Evolutionary conservation across 371 early-diverging fungal species (phyloP), one percentile per base, ranked within the genome.

Genomic region (Rhizopus stolonifer): DNA sequence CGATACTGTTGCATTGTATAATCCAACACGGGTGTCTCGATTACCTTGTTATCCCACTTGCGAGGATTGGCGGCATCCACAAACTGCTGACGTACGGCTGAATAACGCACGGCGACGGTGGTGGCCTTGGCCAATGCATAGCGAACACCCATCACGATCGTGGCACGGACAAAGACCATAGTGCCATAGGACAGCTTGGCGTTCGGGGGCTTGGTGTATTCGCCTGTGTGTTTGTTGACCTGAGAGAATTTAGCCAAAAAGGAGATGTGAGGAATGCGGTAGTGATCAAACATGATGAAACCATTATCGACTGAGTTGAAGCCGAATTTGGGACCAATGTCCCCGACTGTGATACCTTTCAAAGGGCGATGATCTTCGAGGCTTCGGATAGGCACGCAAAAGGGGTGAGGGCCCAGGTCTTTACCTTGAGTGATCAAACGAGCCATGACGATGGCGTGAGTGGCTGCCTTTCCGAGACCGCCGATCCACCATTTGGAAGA

Each of bases 401-500:
- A 91, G 3, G 89, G 87, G 59, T 93, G 91, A 0, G 89, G 83
- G 5, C 95, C 97, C 65, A 82, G 80, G 58, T 82, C 77, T 56
- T 89, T 88, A 40, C 88, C 91, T 21, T 84, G 74, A 29, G 91
- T 82, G 25, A 91, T 80, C 46, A 96, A 67, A 54, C 87, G 85
- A 13, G 95, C 95, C 84, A 90, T 89, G 9, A 96, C 92, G 54
- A 89, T 79, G 4, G 91, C 89, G 68, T 94, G 91, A 38, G 87
- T 96, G 7, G 83, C 79, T 21, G 70, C 70, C 48, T 79, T 80
- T 33, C 82, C 85, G 13, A 83, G 65, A 33, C 90, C 89, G 44
- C 96, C 96, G 45, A 91, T 87, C 96, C 96, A 96, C 85, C 91
- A 94, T 64, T 96, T 96, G 54, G 79, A 68, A 8, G 91, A 69